Conservation (phyloP, 2,329 filamentous ascomycete species). For the Clarireedia homoeocarpa region DNA sequence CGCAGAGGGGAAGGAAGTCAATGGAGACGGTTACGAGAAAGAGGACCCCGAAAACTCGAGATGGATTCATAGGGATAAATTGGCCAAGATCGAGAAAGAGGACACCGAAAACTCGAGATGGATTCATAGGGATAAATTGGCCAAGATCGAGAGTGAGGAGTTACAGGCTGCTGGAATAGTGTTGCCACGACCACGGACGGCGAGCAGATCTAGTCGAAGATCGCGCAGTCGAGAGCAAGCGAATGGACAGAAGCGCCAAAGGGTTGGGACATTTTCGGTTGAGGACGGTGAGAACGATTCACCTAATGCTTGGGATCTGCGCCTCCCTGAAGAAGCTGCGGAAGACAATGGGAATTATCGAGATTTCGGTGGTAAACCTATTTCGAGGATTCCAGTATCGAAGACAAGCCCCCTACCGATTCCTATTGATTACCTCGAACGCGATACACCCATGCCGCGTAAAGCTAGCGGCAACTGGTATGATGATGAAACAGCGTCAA, state of each 20-base stretch:
- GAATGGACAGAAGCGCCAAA: conserved; percentile 34
- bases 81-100: conserved; percentile 46
- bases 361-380: conserved; percentile 48
- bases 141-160: conserved; percentile 72
- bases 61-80: conserved; percentile 82
- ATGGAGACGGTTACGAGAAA: conserved; percentile 24
- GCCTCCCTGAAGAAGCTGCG: conserved; percentile 70
- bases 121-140: conserved; percentile 81
- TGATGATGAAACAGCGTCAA: conserved; percentile 47
- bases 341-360: conserved; percentile 48
- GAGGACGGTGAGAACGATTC: conserved; percentile 35
- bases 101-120: conserved; percentile 61
- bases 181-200: conserved; percentile 43
- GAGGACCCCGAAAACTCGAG: conserved; percentile 54
- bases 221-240: conserved; percentile 30
- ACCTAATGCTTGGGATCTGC: conserved; percentile 58
- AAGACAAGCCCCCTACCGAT: conserved; percentile 74
- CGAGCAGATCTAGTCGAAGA: conserved; percentile 40
- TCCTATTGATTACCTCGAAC: conserved; percentile 61
- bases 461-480: conserved; percentile 45
- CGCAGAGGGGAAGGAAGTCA: conserved; percentile 18
- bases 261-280: conserved; percentile 31
- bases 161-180: conserved; percentile 70
- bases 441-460: conserved; percentile 61
- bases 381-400: conserved; percentile 80